Evolutionary conservation across 495 filamentous ascomycete genomes (phyloP), one percentile per base, ranked within the genome.

Genomic region (Neurospora sp.): DNA sequence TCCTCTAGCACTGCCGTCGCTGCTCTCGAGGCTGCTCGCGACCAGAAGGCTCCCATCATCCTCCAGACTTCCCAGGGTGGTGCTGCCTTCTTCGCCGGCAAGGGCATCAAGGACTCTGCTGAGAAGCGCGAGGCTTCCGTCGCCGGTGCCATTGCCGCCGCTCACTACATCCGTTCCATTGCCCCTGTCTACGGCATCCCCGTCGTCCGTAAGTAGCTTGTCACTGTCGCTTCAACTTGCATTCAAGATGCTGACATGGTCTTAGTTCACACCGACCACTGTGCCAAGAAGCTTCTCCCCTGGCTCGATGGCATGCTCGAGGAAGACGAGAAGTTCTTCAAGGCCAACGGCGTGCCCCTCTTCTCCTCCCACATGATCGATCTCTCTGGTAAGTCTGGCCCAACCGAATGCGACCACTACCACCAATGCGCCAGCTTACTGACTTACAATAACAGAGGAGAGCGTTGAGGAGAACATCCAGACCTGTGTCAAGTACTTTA

Each of bases 341-440:
- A 97, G 88, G 80, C 89, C 78, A 90, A 96, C 82, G 92, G 92
- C 82, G 91, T 94, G 82, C 96, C 96, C 72, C 91, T 99, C 68
- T 99, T 95, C 89, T 93, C 90, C 78, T 90, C 86, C 77, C 96
- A 99, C 88, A 98, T 99, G 96, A 97, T 99, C 78, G 96, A 99
- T 83, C 81, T 99, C 78, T 77, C 76, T 65, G 76, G 76, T 77
- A 65, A 65, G 53, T 14, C 3, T 65, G 14, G 1, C 12, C 53
- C 53, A 16, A 16, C 35, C 27, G 6, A 65, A 77, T 41, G 76
- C 69, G 8, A 71, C 37, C 39, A 68, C 14, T 10, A 14, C 40
- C 35, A 31, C 14, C 45, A 38, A 41, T 39, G 16, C 35, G 6
- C 22, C 20, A 44, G 47, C 44, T 27, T 65, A 8, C 61, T 73